Evolutionary conservation across 2,329 filamentous ascomycete species (phyloP).

Genomic region (Cladosporium cucumerinum): DNA sequence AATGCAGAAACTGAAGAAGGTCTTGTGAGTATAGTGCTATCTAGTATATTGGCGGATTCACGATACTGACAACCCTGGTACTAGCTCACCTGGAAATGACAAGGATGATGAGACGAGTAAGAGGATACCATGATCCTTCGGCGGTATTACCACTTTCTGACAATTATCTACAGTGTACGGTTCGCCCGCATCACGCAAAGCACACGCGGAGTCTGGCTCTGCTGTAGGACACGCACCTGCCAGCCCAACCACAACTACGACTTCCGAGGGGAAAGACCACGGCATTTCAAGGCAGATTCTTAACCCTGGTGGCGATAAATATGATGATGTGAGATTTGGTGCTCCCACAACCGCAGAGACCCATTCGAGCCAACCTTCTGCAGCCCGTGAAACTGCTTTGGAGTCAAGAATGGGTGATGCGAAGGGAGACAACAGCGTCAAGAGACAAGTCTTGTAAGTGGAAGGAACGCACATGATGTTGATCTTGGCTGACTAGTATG

Average conservation of each 20-base stretch:
- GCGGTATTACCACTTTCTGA: neutral
- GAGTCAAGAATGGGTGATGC: neutral
- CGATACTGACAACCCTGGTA: neutral
- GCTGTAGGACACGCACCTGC: neutral
- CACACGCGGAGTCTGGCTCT: neutral
- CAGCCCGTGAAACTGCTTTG: neutral
- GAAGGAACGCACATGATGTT: neutral
- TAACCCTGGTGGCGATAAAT: constrained; percentile 28
- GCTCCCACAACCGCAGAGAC: neutral
- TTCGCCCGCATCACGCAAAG: constrained; percentile 28
- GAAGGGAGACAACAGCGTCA: constrained; percentile 16
- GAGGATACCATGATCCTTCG: neutral
- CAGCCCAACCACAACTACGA: neutral
- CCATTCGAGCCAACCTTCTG: neutral
- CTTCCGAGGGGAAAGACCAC: constrained; percentile 18
- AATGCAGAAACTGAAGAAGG: constrained; percentile 47
- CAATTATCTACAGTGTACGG: constrained; percentile 24
- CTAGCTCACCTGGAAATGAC: constrained; percentile 30
- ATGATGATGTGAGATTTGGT: constrained; percentile 24
- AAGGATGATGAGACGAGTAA: constrained; percentile 33
- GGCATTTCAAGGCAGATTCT: constrained; percentile 23
- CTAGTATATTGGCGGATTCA: neutral
- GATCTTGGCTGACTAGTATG: neutral
- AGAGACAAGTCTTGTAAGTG: constrained; percentile 22
- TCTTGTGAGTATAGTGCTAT: constrained; percentile 36